Conservation (phyloP, 2,329 filamentous ascomycete genomes). For the Ceratocystis variospora region DNA sequence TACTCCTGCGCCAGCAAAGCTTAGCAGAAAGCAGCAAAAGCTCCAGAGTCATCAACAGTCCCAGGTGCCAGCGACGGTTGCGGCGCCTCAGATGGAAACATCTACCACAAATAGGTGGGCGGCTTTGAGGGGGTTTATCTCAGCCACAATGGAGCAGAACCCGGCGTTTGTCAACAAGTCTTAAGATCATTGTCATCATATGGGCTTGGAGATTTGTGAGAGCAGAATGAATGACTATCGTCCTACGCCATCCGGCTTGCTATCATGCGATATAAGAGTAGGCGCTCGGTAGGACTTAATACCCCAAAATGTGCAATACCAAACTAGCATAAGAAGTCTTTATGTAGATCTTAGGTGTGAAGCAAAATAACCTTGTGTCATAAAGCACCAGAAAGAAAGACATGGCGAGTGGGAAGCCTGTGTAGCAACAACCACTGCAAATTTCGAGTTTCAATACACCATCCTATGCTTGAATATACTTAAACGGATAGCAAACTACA, state of each 20-base stretch:
- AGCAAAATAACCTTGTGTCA: not conserved
- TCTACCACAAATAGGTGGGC: conserved; percentile 56
- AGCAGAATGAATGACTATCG: not conserved
- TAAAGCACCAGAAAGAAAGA: not conserved
- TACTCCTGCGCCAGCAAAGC: not conserved
- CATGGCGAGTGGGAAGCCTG: not conserved
- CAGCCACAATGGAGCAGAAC: conserved; percentile 78
- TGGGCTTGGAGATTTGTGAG: not conserved
- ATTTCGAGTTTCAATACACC: not conserved
- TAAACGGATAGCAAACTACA: not conserved
- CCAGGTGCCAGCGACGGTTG: not conserved
- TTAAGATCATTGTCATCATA: conserved; percentile 7
- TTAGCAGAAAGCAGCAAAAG: conserved; percentile 13
- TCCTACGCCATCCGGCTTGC: not conserved
- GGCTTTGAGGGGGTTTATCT: conserved; percentile 70
- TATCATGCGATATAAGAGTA: not conserved
- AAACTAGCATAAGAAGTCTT: not conserved
- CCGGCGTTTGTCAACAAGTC: conserved; percentile 46
- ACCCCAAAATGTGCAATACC: too few relatives aligned
- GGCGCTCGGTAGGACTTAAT: too few relatives aligned
- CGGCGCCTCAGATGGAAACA: conserved; percentile 21
- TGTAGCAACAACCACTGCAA: not conserved
- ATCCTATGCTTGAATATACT: not conserved
- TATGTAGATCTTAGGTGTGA: not conserved
- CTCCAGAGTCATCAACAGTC: not conserved